A percentile compares a stretch with the other conserved stretches of the same genome.
phyloP scores from a whole-genome alignment of 805 yeast species.

The Schwanniomyces vanrijiae region DNA sequence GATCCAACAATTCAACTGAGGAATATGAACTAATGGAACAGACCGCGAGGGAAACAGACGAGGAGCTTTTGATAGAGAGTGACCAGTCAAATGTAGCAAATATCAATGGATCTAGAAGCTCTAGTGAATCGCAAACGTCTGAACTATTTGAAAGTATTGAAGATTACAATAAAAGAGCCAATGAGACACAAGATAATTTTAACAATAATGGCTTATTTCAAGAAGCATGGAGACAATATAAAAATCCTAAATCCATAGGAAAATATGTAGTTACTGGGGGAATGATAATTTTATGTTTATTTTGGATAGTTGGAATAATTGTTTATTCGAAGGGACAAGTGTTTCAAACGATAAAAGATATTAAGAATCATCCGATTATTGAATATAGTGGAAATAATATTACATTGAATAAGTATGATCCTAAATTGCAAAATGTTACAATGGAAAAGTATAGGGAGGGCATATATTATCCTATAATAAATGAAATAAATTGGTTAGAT shows the following conservation, averaged over 20 bases:
- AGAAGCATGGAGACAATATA: conserved; percentile 14
- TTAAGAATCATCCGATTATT: conserved; percentile 20
- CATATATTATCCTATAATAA: conserved; percentile 12
- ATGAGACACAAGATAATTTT: conserved; percentile 18
- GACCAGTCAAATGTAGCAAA: neutral
- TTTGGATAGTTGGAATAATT: conserved; percentile 27
- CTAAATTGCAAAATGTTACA: conserved; percentile 26
- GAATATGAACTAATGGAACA: conserved; percentile 22
- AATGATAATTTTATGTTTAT: conserved; percentile 7
- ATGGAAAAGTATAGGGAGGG: conserved; percentile 25
- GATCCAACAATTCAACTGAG: conserved; percentile 5
- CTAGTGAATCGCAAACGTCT: conserved; percentile 22
- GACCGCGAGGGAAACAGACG: neutral
- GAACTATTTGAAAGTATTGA: conserved; percentile 30
- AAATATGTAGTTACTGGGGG: conserved; percentile 3
- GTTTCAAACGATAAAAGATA: conserved; percentile 17
- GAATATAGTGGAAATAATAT: conserved; percentile 26
- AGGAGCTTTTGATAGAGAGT: neutral
- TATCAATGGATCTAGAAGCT: conserved; percentile 1
- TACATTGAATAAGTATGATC: conserved; percentile 29
- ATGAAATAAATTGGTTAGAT: conserved; percentile 27
- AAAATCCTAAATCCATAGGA: conserved; percentile 8
- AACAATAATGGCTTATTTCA: conserved; percentile 22
- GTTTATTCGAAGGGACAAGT: conserved; percentile 26
- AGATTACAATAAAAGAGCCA: conserved; percentile 9